Evolutionary conservation across 768 basidiomycete species (phyloP), one percentile per base, ranked within the genome.

Genomic region (Mycena polygramma): DNA sequence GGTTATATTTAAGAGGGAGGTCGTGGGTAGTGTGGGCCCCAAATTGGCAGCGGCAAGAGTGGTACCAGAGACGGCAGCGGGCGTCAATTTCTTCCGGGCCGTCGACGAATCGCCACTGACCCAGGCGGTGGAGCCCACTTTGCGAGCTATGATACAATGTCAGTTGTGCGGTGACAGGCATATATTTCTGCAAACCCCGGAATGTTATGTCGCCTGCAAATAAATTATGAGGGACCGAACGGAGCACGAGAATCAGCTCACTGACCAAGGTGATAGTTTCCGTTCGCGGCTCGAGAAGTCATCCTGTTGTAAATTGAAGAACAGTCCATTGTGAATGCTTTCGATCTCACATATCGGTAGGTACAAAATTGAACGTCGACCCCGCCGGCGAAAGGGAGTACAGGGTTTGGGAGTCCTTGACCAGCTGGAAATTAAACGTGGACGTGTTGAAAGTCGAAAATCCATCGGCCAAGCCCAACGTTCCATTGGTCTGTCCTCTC

Each of bases 331-430:
- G 48, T 14, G 37, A 53, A 1, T 7, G 19, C 2, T 7, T 30
- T 17, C 17, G 22, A 15, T 67, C 72, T 26, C 15, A 73, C 72
- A 83, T 78, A 75, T 89, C 88, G 0, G 82, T 75, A 8, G 88
- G 87, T 22, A 88, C 83, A 68, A 88, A 89, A 72, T 89, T 81
- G 74, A 89, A 88, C 4, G 75, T 77, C 4, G 81, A 78, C 10
- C 76, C 79, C 36, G 57, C 70, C 14, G 87, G 81, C 52, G 78
- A 81, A 60, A 89, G 75, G n/a, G 87, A 88, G 75, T 86, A 88
- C 7, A 87, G 76, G 0, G 86, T 88, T 75, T 89, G 88, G 1
- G 87, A 88, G 71, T 89, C 88, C 72, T 86, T 88, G 54, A 89
- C 86, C 20, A 88, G 79, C 65, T 85, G 83, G 19, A 87, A 72